These are phyloP conservation scores for Brettanomyces bruxellensis DNA, from an alignment of 805 yeast genomes.

Conservation along the genomic window DNA sequence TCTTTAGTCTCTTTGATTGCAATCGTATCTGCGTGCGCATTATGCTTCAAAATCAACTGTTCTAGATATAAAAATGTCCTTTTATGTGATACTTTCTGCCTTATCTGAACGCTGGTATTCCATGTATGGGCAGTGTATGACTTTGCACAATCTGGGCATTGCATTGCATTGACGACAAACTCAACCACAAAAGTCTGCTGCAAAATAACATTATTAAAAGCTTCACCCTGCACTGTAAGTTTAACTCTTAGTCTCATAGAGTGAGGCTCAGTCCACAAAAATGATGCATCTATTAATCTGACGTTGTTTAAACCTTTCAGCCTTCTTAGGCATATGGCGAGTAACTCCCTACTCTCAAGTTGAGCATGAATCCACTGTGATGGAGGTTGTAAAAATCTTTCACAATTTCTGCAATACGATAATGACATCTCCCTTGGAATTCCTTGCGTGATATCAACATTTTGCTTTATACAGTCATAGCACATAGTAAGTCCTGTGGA, in stretches of 20 bases:
- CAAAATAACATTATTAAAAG: conserved; percentile 80
- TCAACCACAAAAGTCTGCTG: conserved; percentile 95
- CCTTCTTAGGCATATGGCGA: conserved; percentile 84
- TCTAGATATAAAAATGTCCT: conserved; percentile 93
- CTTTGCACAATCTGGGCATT: conserved; percentile 98
- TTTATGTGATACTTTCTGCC: conserved; percentile 96
- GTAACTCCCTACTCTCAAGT: conserved; percentile 83
- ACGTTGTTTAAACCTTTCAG: conserved; percentile 82
- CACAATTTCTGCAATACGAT: conserved; percentile 95
- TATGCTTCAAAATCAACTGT: conserved; percentile 86
- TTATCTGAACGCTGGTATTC: conserved; percentile 95
- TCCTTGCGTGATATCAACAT: conserved; percentile 89
- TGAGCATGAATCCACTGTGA: conserved; percentile 86
- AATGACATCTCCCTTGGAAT: conserved; percentile 90
- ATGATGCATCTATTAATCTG: conserved; percentile 84
- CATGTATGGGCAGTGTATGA: conserved; percentile 95
- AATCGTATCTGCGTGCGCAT: conserved; percentile 89
- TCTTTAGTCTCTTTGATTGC: conserved; percentile 89
- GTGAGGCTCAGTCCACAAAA: conserved; percentile 99
- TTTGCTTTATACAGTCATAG: conserved; percentile 90
- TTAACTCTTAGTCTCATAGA: conserved; percentile 89
- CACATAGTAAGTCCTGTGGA: conserved; percentile 91
- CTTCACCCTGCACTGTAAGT: conserved; percentile 94
- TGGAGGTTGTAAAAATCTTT: conserved; percentile 91
- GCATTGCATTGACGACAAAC: conserved; percentile 88